These are phyloP conservation scores for Pontederia crassipes DNA, from an alignment of 176 grass and related monocot species.

Conservation along the genomic window DNA sequence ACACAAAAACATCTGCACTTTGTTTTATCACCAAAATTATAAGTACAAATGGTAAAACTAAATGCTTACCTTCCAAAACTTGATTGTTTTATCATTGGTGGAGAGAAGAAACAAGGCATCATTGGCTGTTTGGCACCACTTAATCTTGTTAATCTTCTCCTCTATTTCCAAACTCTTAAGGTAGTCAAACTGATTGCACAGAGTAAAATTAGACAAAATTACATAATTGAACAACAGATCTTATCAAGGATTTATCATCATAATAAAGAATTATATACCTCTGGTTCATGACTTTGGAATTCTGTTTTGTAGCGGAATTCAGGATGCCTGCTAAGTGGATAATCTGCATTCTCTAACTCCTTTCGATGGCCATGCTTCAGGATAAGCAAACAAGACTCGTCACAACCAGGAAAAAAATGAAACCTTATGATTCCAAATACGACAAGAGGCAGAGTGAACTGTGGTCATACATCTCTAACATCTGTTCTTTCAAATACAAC, in stretches of 20 bases:
- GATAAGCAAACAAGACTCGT: neutral
- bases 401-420: neutral
- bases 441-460: neutral
- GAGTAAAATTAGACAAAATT: neutral
- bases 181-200: conserved; percentile 65
- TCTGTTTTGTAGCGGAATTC: conserved; percentile 10
- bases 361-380: conserved; percentile 1
- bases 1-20: too few species aligned
- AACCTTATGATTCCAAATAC: neutral
- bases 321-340: conserved; percentile 8
- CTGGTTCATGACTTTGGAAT: conserved; percentile 15
- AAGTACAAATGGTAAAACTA: neutral
- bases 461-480: conserved; percentile 4
- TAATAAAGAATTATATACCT: conserved; percentile 1
- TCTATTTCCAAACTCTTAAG: conserved; percentile 99
- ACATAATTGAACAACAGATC: neutral
- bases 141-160: conserved; percentile 98
- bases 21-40: too few species aligned
- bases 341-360: conserved; percentile 7
- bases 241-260: neutral
- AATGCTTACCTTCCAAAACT: conserved; percentile 86
- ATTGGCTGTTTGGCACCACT: conserved; percentile 78
- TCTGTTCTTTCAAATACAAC: conserved; percentile 16
- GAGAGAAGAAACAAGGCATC: conserved; percentile 69
- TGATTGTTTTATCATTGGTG: conserved; percentile 94